Conservation (phyloP, 257 asterid genomes). For the Dorcoceras hygrometricum region DNA sequence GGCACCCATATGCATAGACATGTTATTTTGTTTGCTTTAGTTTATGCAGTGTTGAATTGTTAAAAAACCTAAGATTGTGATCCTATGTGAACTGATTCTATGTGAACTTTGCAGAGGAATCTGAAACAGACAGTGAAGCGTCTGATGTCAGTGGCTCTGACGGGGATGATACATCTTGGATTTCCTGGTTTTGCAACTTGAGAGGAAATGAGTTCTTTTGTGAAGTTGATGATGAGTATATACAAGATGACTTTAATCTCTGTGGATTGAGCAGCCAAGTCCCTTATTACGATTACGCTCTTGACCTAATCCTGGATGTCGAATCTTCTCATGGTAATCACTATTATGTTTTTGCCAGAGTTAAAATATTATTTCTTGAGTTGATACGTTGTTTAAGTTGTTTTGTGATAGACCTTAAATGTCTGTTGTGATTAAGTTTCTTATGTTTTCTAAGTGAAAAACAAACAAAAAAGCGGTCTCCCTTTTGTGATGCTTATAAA, state of each 20-base stretch:
- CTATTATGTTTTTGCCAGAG: slow-evolving; percentile 16
- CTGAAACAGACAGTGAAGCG: slow-evolving; percentile 65
- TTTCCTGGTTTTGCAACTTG: slow-evolving; percentile 72
- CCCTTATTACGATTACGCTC: slow-evolving; percentile 60
- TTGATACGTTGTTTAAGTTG: slow-evolving; percentile 13
- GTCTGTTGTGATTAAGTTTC: background rate
- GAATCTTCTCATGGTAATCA: slow-evolving; percentile 60
- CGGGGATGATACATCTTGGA: slow-evolving; percentile 68
- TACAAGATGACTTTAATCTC: slow-evolving; percentile 64
- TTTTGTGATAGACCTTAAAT: background rate
- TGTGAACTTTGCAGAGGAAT: slow-evolving; percentile 43
- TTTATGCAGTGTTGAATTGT: background rate
- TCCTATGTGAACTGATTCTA: background rate
- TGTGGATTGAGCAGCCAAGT: slow-evolving; percentile 70
- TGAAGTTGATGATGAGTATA: slow-evolving; percentile 64
- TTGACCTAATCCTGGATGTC: slow-evolving; percentile 61
- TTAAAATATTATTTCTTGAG: background rate
- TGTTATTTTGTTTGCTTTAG: slow-evolving; percentile 1
- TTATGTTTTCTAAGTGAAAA: too few species aligned
- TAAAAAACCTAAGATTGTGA: slow-evolving; percentile 14
- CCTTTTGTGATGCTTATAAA: too few species aligned
- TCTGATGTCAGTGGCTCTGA: slow-evolving; percentile 70
- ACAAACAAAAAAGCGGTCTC: too few species aligned
- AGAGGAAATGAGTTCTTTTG: slow-evolving; percentile 66
- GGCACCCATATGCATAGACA: background rate